Percentiles rank a stretch among this genome's conserved stretches.
Conservation (phyloP, 1,139 yeast species). For the Hansenula lynferdii region DNA sequence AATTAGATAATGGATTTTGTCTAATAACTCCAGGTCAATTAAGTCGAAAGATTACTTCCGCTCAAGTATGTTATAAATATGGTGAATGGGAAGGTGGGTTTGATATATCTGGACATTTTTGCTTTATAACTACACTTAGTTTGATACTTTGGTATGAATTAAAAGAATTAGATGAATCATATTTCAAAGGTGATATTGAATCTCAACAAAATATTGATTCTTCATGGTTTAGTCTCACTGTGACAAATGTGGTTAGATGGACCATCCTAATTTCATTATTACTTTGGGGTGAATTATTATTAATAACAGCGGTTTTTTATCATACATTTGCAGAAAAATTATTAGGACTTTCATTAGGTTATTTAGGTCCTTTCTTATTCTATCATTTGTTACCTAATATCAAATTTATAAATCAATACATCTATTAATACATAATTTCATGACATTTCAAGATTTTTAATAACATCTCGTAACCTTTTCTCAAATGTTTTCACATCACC, state of each 20-base stretch:
- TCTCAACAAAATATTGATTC: conserved; percentile 7
- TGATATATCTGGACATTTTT: conserved; percentile 63
- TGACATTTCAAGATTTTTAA: conserved; percentile 6
- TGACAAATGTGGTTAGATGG: conserved; percentile 7
- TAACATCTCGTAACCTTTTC: conserved; percentile 13
- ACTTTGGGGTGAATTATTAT: conserved; percentile 42
- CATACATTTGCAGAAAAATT: conserved; percentile 56
- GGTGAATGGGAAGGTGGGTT: conserved; percentile 53
- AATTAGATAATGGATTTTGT: conserved; percentile 11
- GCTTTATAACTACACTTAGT: conserved; percentile 46
- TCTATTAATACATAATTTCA: conserved; percentile 13
- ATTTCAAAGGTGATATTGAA: conserved; percentile 9
- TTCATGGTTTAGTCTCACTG: conserved; percentile 4
- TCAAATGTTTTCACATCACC: conserved; percentile 11
- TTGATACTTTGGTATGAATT: conserved; percentile 38
- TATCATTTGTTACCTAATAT: conserved; percentile 24
- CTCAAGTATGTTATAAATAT: conserved; percentile 19
- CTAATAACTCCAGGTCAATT: conserved; percentile 11
- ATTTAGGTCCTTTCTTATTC: conserved; percentile 34
- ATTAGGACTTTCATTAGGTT: conserved; percentile 45
- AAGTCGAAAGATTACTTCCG: conserved; percentile 8
- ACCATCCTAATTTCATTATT: conserved; percentile 17
- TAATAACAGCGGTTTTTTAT: conserved; percentile 55
- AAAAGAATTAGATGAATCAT: conserved; percentile 4
- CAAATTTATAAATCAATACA: conserved; percentile 8